Evolutionary conservation across 75 land plant species (phyloP).

Genomic region (Picea glauca): DNA sequence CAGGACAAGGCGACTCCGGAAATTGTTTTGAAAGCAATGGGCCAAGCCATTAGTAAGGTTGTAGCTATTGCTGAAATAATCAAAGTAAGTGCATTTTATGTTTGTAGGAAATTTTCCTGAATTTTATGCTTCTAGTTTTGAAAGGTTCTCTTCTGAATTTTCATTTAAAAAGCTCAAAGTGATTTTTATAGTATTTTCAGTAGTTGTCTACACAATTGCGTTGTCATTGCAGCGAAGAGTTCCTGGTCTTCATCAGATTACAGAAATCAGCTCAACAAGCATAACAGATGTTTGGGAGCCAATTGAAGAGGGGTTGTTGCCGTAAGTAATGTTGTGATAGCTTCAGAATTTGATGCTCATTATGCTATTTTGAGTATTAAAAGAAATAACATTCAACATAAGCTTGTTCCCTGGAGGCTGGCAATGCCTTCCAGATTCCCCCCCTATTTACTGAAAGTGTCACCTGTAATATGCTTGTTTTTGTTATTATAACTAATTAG

Average conservation of each 20-base stretch:
- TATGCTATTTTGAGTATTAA: background rate
- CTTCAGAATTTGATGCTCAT: background rate
- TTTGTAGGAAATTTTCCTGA: too few relatives aligned
- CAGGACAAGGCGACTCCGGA: constrained; percentile 75
- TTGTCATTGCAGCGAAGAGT: constrained; percentile 57
- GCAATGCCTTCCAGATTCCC: too few relatives aligned
- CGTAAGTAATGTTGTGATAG: constrained; percentile 43
- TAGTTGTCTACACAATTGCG: background rate
- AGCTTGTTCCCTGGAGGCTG: background rate
- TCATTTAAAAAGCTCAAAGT: too few relatives aligned
- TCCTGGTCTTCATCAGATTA: constrained; percentile 80
- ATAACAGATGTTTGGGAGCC: constrained; percentile 97
- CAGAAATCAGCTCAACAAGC: constrained; percentile 78
- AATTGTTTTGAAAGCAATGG: constrained; percentile 97
- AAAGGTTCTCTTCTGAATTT: too few relatives aligned
- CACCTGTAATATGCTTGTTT: too few relatives aligned
- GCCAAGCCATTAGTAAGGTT: constrained; percentile 90
- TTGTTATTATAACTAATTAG: too few relatives aligned
- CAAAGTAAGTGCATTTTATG: constrained; percentile 39
- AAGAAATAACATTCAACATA: background rate
- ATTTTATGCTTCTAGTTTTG: too few relatives aligned
- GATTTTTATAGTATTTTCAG: too few relatives aligned
- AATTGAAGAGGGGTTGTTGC: constrained; percentile 94
- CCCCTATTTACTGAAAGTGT: too few relatives aligned
- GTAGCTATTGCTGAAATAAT: constrained; percentile 89